These are phyloP conservation scores for Candida neerlandica DNA, from an alignment of 1,139 yeast genomes.

Conservation along the genomic window DNA sequence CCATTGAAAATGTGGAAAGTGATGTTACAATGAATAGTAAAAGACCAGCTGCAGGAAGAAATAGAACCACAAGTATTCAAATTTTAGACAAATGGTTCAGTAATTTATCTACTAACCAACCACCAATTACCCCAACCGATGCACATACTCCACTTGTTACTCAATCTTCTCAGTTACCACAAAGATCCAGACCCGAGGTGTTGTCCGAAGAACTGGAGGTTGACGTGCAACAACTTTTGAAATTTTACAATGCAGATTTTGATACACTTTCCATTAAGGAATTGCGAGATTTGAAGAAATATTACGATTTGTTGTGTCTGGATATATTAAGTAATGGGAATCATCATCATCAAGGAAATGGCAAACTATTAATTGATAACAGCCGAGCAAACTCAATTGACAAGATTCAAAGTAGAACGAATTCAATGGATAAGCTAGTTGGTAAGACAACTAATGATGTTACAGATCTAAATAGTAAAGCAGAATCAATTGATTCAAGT, in stretches of 20 bases:
- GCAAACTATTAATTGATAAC: conserved; percentile 9
- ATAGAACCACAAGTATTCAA: conserved; percentile 44
- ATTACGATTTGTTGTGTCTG: conserved; percentile 42
- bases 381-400: conserved; percentile 12
- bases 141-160: neutral
- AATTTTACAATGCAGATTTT: conserved; percentile 37
- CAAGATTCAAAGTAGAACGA: conserved; percentile 11
- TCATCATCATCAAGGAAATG: conserved; percentile 9
- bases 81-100: conserved; percentile 51
- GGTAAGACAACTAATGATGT: conserved; percentile 7
- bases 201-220: conserved; percentile 17
- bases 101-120: conserved; percentile 24
- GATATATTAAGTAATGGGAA: conserved; percentile 11
- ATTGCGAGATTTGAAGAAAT: conserved; percentile 33
- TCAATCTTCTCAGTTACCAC: conserved; percentile 2
- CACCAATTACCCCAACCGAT: conserved; percentile 4
- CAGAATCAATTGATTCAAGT: conserved; percentile 16
- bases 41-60: conserved; percentile 30
- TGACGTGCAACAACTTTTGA: conserved; percentile 29
- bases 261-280: conserved; percentile 42
- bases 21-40: conserved; percentile 11
- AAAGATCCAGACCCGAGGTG: conserved; percentile 10
- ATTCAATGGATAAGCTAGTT: conserved; percentile 12
- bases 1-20: conserved; percentile 30
- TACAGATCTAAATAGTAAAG: conserved; percentile 13